Evolutionary conservation across 306 rosid genomes (phyloP).

Genomic region (Mimosa bimucronata): DNA sequence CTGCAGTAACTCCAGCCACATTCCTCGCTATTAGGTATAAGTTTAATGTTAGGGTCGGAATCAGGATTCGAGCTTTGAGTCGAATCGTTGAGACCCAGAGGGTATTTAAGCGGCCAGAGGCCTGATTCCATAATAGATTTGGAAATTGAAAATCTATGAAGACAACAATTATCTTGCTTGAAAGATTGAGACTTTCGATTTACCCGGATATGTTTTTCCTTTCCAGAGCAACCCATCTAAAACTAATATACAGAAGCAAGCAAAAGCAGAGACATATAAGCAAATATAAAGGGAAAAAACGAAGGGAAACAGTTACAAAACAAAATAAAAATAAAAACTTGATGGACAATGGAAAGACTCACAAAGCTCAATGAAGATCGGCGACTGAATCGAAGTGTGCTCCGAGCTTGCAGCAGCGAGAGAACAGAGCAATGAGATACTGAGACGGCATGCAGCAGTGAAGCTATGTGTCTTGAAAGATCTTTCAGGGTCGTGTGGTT

Average conservation of each 20-base stretch:
- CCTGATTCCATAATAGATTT: constrained; percentile 59
- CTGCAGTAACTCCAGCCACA: constrained; percentile 72
- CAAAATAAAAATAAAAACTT: neutral
- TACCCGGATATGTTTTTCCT: constrained; percentile 53
- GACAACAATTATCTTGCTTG: constrained; percentile 43
- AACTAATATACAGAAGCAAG: neutral
- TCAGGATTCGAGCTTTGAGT: neutral
- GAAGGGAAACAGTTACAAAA: neutral
- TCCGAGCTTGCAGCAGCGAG: neutral
- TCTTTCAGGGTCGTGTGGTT: neutral
- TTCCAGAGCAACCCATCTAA: constrained; percentile 64
- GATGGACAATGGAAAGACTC: constrained; percentile 21
- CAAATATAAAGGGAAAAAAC: neutral
- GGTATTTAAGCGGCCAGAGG: constrained; percentile 49
- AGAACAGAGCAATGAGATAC: neutral
- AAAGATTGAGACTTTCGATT: constrained; percentile 53
- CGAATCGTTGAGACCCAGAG: constrained; percentile 40
- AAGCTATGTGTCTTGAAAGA: neutral
- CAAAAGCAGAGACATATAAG: neutral
- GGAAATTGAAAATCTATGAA: constrained; percentile 47
- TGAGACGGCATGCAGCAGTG: neutral
- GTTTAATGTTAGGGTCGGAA: neutral
- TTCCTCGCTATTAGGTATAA: constrained; percentile 32
- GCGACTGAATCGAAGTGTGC: constrained; percentile 19
- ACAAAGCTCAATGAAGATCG: constrained; percentile 40